These are phyloP conservation scores for Fusarium cyanostomum DNA, from an alignment of 2,329 filamentous ascomycete genomes.

Conservation along the genomic window DNA sequence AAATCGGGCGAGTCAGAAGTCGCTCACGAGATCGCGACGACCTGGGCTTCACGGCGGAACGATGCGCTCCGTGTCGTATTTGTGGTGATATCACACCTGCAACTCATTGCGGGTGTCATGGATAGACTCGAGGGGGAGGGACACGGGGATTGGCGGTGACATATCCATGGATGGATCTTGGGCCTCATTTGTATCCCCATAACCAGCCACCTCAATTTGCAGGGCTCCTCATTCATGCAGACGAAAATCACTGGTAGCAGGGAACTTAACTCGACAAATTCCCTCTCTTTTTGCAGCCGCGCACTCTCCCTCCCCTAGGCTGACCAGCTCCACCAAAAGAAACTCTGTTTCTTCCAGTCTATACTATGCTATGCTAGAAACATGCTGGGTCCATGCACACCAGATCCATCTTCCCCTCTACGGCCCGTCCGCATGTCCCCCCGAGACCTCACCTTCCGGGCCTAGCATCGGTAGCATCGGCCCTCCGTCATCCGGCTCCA, in stretches of 20 bases:
- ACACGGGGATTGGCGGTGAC: slow-evolving; percentile 24
- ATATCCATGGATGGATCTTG: slow-evolving; percentile 18
- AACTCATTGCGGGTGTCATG: slow-evolving; percentile 13
- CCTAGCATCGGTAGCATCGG: slow-evolving; percentile 34
- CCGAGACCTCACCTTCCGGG: slow-evolving; percentile 29
- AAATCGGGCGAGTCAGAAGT: slow-evolving; percentile 22
- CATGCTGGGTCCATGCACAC: slow-evolving; percentile 27
- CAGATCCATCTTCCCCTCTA: slow-evolving; percentile 30
- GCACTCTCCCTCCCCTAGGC: not conserved
- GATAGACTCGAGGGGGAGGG: slow-evolving; percentile 5
- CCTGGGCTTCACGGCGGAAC: slow-evolving; percentile 12
- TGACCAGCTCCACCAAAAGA: not conserved
- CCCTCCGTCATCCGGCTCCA: slow-evolving; percentile 34
- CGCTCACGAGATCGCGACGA: slow-evolving; percentile 1
- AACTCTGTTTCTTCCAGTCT: not conserved
- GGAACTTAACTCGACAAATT: not conserved
- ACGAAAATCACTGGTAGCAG: slow-evolving; percentile 20
- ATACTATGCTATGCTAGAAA: slow-evolving; percentile 24
- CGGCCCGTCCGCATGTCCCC: slow-evolving; percentile 43
- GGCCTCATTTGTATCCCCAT: slow-evolving; percentile 29
- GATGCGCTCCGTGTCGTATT: slow-evolving; percentile 26
- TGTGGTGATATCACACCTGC: slow-evolving; percentile 14
- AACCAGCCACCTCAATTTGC: slow-evolving; percentile 24
- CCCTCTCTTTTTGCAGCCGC: too few relatives aligned
- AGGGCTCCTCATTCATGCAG: slow-evolving; percentile 30